Conservation (phyloP, 2,329 filamentous ascomycete species). For the Fusarium penzigii region DNA sequence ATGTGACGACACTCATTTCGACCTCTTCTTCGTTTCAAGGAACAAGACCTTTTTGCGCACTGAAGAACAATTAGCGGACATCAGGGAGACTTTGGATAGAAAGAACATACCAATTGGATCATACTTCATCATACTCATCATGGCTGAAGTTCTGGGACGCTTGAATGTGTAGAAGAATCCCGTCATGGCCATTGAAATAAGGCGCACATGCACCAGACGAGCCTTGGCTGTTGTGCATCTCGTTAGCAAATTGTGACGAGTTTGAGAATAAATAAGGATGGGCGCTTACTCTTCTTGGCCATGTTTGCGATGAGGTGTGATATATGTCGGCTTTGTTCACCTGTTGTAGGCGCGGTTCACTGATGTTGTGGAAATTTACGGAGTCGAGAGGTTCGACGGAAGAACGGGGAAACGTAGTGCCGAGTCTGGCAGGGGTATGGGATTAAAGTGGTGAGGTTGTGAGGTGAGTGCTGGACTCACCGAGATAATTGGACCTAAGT, state of each 20-base stretch:
- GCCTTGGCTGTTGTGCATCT: slow-evolving; percentile 67
- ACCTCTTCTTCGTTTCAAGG: slow-evolving; percentile 85
- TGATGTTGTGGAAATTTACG: slow-evolving; percentile 28
- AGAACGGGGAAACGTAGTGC: slow-evolving; percentile 22
- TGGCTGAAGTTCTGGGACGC: slow-evolving; percentile 76
- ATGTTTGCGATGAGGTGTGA: not conserved
- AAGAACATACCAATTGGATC: slow-evolving; percentile 78
- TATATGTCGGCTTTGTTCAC: not conserved
- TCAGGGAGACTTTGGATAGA: not conserved
- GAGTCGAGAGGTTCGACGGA: slow-evolving; percentile 10
- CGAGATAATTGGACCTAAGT: too few relatives aligned
- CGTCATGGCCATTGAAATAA: slow-evolving; percentile 98
- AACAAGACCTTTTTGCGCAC: slow-evolving; percentile 96
- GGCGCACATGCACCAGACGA: slow-evolving; percentile 87
- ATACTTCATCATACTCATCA: slow-evolving; percentile 98
- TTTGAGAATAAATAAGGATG: not conserved
- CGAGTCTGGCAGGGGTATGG: slow-evolving; percentile 8
- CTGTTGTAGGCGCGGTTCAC: slow-evolving; percentile 10
- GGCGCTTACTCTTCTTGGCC: slow-evolving; percentile 27
- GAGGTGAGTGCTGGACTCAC: too few relatives aligned
- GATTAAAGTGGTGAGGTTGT: not conserved
- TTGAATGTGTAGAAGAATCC: slow-evolving; percentile 94
- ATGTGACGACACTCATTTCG: slow-evolving; percentile 44
- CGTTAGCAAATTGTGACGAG: not conserved
- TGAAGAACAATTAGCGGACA: slow-evolving; percentile 35